phyloP scores from a whole-genome alignment of 208 protist genomes.

The Leishmania tarentolae region DNA sequence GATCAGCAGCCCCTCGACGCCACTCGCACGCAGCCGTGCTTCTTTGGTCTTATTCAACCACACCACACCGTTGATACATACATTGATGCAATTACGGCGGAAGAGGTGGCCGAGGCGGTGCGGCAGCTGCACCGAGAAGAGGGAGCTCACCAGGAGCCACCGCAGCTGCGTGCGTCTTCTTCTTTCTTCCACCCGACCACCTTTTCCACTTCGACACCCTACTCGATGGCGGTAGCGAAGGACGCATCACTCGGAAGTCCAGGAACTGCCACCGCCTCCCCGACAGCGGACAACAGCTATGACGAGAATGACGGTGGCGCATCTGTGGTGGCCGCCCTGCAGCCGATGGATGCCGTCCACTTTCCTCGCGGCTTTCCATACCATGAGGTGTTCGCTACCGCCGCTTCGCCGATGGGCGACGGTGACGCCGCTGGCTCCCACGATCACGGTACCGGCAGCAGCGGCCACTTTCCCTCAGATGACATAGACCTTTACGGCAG shows the following conservation, averaged over 20 bases:
- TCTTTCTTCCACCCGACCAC: neutral
- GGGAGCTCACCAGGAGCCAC: conserved; percentile 6
- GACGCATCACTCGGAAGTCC: neutral
- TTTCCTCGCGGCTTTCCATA: conserved; percentile 22
- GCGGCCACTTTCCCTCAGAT: neutral
- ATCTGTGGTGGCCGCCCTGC: neutral
- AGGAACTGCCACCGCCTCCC: neutral
- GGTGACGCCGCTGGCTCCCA: neutral
- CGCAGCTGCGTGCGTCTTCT: neutral
- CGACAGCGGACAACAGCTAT: neutral
- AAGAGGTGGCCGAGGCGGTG: conserved; percentile 21
- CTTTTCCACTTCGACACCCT: conserved; percentile 5
- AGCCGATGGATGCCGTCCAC: conserved; percentile 19
- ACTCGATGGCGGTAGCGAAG: neutral
- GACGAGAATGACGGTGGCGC: neutral
- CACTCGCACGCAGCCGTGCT: conserved; percentile 13
- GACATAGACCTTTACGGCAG: neutral
- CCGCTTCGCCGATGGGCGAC: neutral
- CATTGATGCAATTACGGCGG: conserved; percentile 11
- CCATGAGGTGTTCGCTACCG: conserved; percentile 13
- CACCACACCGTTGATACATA: conserved; percentile 21
- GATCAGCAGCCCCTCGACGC: conserved; percentile 72
- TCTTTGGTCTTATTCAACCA: conserved; percentile 21
- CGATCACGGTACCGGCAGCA: neutral
- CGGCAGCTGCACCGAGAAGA: neutral